Evolutionary conservation across 345 rosid species (phyloP), one percentile per base, ranked within the genome.

Genomic region (Cardamine resedifolia): DNA sequence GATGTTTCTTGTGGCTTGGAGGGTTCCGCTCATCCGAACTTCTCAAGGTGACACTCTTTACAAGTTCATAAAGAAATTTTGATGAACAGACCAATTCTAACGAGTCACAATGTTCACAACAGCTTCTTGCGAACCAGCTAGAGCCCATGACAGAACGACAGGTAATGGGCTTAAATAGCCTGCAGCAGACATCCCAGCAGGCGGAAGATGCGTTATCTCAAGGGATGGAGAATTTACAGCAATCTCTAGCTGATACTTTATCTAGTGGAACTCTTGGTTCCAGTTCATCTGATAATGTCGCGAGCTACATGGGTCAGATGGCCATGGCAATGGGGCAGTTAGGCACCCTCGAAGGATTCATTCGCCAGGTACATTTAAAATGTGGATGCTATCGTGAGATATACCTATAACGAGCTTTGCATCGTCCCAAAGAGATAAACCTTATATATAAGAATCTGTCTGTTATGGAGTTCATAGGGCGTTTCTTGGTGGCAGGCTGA

Each of bases 271-370:
- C 92, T 51, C 85, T 91, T 62, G 83, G 81, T 62, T 82, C 92
- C 14, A 88, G 90, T 34, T 72, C 96, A 24, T 84, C 93, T 31
- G 93, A 87, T 27, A 85, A 88, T 59, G 96, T 92, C 7, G 98
- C 97, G 24, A 92, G 90, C 80, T 92, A 92, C 71, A 92, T 92
- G 98, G 98, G 98, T 73, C 98, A 90, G 82, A 92, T 92, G 98
- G 98, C 97, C 52, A 86, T 94, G 98, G 98, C 98, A 30, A 92
- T 92, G 96, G 98, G 98, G 63, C 91, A 92, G 81, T 85, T 92
- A 43, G 98, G 96, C 31, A 90, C 93, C 20, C 87, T 92, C 1
- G 96, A 92, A 74, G 90, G 91, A 31, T 92, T 92, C 79, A 86
- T 90, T 50, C 83, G 81, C 39, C 97, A 92, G 96, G 98, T 84